Conservation (phyloP, 768 basidiomycete species). For the Lactarius deliciosus region DNA sequence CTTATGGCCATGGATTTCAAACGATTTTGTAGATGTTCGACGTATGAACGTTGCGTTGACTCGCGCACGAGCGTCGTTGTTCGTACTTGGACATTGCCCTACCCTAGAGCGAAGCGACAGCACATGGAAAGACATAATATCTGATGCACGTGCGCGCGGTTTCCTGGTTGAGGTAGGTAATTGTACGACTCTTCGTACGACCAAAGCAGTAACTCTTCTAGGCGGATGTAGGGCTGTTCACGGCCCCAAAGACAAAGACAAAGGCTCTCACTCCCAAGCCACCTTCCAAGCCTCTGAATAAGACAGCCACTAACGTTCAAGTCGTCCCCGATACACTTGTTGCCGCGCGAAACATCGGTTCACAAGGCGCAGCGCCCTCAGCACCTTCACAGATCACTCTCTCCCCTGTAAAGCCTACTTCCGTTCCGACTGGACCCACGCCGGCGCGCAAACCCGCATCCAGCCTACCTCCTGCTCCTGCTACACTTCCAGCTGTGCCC, state of each 20-base stretch:
- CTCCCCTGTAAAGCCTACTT: background rate
- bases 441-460: background rate
- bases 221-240: conserved; percentile 43
- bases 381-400: background rate
- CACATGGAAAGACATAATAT: conserved; percentile 75
- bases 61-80: conserved; percentile 92
- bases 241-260: conserved; percentile 31
- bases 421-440: conserved; percentile 9
- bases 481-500: background rate
- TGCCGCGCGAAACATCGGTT: conserved; percentile 22
- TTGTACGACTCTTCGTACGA: conserved; percentile 8
- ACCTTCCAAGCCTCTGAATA: conserved; percentile 14
- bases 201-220: conserved; percentile 27
- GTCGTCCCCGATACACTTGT: conserved; percentile 18
- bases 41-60: conserved; percentile 99
- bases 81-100: conserved; percentile 86
- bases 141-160: conserved; percentile 67
- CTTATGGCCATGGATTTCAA: conserved; percentile 5
- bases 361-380: background rate
- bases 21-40: conserved; percentile 53
- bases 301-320: background rate
- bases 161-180: conserved; percentile 63
- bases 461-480: conserved; percentile 6
- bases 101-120: conserved; percentile 86
- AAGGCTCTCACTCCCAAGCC: conserved; percentile 1